These are phyloP conservation scores for Fusarium denticulatum DNA, from an alignment of 2,329 filamentous ascomycete species.

Conservation along the genomic window DNA sequence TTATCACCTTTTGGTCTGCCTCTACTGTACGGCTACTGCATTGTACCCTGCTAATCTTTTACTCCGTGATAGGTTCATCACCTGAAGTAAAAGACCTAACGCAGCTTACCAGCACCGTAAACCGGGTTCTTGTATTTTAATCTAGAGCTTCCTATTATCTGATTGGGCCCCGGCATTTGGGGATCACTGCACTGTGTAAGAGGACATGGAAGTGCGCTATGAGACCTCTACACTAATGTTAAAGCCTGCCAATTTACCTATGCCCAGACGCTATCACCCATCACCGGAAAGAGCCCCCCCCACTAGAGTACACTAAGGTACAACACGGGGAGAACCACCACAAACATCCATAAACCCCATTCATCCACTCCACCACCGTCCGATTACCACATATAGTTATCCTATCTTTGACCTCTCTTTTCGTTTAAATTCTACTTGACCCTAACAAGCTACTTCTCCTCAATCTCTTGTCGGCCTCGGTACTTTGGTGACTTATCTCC, in stretches of 20 bases:
- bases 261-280: conserved; percentile 21
- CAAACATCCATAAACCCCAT: conserved; percentile 10
- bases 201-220: neutral
- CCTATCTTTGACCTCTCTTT: conserved; percentile 15
- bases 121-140: neutral
- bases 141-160: neutral
- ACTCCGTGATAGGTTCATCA: neutral
- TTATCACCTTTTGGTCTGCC: neutral
- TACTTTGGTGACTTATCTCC: conserved; percentile 3
- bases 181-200: conserved; percentile 24
- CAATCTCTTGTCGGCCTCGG: conserved; percentile 9
- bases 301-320: neutral
- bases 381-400: conserved; percentile 23
- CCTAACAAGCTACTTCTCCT: neutral
- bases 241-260: conserved; percentile 5
- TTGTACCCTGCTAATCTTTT: neutral
- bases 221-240: neutral
- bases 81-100: neutral
- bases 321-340: conserved; percentile 26
- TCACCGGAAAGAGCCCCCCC: conserved; percentile 18
- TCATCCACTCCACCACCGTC: conserved; percentile 27
- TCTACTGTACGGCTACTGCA: neutral
- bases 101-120: conserved; percentile 1
- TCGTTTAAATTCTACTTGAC: neutral
- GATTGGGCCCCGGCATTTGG: conserved; percentile 1